These are phyloP conservation scores for Auriscalpium orientale DNA, from an alignment of 768 basidiomycete genomes.

Conservation along the genomic window DNA sequence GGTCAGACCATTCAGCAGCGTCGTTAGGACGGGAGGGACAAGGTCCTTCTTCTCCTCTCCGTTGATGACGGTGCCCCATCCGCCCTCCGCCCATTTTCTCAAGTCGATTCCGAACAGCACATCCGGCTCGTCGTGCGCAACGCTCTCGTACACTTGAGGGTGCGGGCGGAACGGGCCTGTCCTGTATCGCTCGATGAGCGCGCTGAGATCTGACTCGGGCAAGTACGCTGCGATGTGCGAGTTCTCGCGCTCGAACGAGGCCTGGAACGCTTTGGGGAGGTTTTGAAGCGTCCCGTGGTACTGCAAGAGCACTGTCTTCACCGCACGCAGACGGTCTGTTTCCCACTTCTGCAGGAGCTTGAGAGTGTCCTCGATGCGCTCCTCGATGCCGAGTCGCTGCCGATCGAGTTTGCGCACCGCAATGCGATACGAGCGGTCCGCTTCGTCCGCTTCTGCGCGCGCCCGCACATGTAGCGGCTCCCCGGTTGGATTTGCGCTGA, in stretches of 20 bases:
- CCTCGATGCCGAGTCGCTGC: conserved; percentile 80
- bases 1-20: conserved; percentile 55
- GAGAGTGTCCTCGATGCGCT: conserved; percentile 75
- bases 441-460: conserved; percentile 71
- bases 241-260: conserved; percentile 59
- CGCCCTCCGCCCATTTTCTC: conserved; percentile 83
- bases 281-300: conserved; percentile 77
- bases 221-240: conserved; percentile 79
- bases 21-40: conserved; percentile 67
- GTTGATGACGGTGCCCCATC: conserved; percentile 48
- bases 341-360: conserved; percentile 83
- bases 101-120: conserved; percentile 90
- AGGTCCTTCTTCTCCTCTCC: conserved; percentile 53
- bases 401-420: conserved; percentile 78
- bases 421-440: conserved; percentile 72
- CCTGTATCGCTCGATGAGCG: conserved; percentile 86
- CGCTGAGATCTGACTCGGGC: conserved; percentile 79
- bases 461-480: conserved; percentile 68
- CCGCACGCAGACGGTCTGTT: conserved; percentile 68
- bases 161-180: conserved; percentile 89
- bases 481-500: conserved; percentile 36
- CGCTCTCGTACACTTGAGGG: conserved; percentile 80
- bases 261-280: conserved; percentile 59
- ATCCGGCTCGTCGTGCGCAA: conserved; percentile 76
- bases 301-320: conserved; percentile 85